Evolutionary conservation across 306 rosid genomes (phyloP).

Genomic region (Aeschynomene evenia): DNA sequence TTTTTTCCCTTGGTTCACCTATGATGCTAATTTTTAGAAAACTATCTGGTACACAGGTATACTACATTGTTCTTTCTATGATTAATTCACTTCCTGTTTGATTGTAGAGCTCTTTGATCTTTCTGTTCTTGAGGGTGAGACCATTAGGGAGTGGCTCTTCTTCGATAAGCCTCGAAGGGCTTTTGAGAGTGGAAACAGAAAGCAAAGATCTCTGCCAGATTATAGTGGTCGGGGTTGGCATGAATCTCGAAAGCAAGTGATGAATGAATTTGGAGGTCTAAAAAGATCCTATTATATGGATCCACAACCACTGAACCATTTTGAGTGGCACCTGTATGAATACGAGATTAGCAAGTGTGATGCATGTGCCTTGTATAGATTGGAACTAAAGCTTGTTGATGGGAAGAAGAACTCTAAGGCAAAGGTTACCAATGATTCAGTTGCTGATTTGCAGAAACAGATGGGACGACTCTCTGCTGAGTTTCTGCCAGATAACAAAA

Average conservation of each 20-base stretch:
- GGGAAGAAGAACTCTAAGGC: constrained; percentile 88
- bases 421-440: constrained; percentile 69
- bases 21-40: neutral
- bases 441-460: constrained; percentile 97
- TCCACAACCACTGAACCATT: constrained; percentile 86
- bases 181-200: constrained; percentile 97
- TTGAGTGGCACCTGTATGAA: constrained; percentile 98
- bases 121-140: constrained; percentile 82
- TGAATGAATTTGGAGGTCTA: constrained; percentile 90
- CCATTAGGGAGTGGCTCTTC: constrained; percentile 97
- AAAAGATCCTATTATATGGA: constrained; percentile 99
- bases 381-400: constrained; percentile 91
- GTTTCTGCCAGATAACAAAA: constrained; percentile 77
- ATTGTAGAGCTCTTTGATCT: constrained; percentile 89
- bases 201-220: constrained; percentile 98
- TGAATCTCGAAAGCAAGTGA: constrained; percentile 98
- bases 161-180: constrained; percentile 98
- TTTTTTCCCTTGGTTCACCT: constrained; percentile 11
- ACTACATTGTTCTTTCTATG: constrained; percentile 7
- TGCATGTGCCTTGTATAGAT: constrained; percentile 84
- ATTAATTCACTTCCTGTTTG: constrained; percentile 25
- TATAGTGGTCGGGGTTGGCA: constrained; percentile 99
- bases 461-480: constrained; percentile 98
- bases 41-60: neutral
- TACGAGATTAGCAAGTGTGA: constrained; percentile 95